Evolutionary conservation across 495 filamentous ascomycete genomes (phyloP), one percentile per base, ranked within the genome.

Genomic region (Apodospora peruviana): DNA sequence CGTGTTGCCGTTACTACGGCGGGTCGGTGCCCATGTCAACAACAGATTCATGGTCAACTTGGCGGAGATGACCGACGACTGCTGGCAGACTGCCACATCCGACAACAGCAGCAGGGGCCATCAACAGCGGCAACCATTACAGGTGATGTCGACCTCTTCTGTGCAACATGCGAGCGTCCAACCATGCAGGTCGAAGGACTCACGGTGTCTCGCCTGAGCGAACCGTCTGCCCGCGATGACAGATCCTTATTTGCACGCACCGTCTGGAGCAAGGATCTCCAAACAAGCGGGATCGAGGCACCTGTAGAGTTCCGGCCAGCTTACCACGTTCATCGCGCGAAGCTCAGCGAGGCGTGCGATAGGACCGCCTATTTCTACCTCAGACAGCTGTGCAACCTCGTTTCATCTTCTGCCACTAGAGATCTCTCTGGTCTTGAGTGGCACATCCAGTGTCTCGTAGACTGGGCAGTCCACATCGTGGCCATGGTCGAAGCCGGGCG

Each of bases 1-100:
- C 10, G 34, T 4, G 34, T 64, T 5, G 36, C 16, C 9, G 36
- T 38, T 5, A 18, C 24, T 60, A 59, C 37, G 45, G 47, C 1
- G 21, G 40, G 34, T 4, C 38, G 10, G 16, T 38, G 36, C 16
- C 9, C 36, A 38, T 38, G 36, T n/a, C 36, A 18, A 5, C 8
- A 38, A 5, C 5, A n/a, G 5, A 5, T 32, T 7, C 27, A 32
- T 32, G 12, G 7, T 32, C 12, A 32, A 5, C 7, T 7, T 32
- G 7, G 12, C 5, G 27, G 27, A 32, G 5, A 12, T n/a, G 16
- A 18, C 36, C 8, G 5, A 18, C 36, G 16, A 38, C 21, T 42
- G 10, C 4, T 20, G 10, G 40, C 40, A 42, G 40, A 42, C 10
- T 42, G 19, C 21, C 40, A 20, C 18, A 24, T 24, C 40, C 17